Evolutionary conservation across 495 filamentous ascomycete genomes (phyloP).

Genomic region (Penicillium parvum): DNA sequence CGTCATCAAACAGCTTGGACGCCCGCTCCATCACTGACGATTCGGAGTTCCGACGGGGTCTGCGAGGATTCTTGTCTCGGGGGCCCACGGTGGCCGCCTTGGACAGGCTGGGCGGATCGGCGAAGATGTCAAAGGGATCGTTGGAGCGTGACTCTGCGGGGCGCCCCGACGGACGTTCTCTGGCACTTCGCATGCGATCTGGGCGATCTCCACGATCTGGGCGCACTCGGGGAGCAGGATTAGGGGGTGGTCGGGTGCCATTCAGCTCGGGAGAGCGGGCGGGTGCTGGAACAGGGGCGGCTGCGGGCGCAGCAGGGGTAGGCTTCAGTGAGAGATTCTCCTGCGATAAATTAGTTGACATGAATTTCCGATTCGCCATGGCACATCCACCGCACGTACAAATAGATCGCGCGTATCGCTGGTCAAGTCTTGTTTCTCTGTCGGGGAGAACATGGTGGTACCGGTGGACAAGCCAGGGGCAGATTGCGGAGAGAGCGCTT

Average conservation of each 20-base stretch:
- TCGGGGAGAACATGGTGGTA: constrained; percentile 55
- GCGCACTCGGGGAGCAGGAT: constrained; percentile 31
- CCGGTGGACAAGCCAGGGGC: constrained; percentile 34
- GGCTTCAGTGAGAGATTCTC: constrained; percentile 42
- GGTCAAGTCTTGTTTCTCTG: constrained; percentile 48
- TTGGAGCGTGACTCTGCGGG: constrained; percentile 26
- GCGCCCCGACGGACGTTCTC: constrained; percentile 25
- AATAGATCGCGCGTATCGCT: constrained; percentile 79
- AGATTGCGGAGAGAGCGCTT: constrained; percentile 48
- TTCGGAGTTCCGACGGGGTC: constrained; percentile 85
- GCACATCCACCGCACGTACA: constrained; percentile 53
- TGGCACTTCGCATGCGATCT: constrained; percentile 26
- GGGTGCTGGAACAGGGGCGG: too few species aligned
- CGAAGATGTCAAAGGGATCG: constrained; percentile 55
- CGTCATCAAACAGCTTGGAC: constrained; percentile 56
- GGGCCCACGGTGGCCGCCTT: constrained; percentile 26
- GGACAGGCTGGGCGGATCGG: constrained; percentile 45
- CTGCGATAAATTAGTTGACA: constrained; percentile 20
- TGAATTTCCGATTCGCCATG: neutral
- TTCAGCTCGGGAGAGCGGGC: constrained; percentile 10
- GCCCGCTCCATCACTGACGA: constrained; percentile 75
- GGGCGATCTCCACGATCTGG: constrained; percentile 12
- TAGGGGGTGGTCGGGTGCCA: constrained; percentile 39
- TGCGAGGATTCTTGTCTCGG: constrained; percentile 35
- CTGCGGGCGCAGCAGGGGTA: constrained; percentile 13